Conservation (phyloP, 2,329 filamentous ascomycete genomes). For the Fonsecaea nubica region DNA sequence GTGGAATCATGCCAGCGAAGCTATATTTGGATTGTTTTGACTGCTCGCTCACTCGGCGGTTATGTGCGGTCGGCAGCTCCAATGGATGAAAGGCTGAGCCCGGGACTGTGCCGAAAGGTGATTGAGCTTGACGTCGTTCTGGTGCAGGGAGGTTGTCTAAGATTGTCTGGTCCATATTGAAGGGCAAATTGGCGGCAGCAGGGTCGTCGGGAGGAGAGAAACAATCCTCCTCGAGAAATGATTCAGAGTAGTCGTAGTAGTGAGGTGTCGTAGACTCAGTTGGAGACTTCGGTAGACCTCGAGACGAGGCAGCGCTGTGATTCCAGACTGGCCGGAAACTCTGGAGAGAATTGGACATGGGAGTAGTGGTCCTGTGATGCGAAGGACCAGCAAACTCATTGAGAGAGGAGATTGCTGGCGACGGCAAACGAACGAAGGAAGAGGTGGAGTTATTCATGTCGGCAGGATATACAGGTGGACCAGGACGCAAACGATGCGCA, state of each 20-base stretch:
- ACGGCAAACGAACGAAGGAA: slow-evolving; percentile 36
- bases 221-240: slow-evolving; percentile 37
- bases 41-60: slow-evolving; percentile 35
- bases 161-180: slow-evolving; percentile 34
- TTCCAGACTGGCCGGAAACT: slow-evolving; percentile 28
- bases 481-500: slow-evolving; percentile 19
- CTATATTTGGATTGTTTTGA: slow-evolving; percentile 35
- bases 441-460: slow-evolving; percentile 36
- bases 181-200: slow-evolving; percentile 15
- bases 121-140: slow-evolving; percentile 36
- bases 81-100: slow-evolving; percentile 37
- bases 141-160: slow-evolving; percentile 22
- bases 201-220: slow-evolving; percentile 24
- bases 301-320: slow-evolving; percentile 27
- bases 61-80: slow-evolving; percentile 38
- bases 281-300: slow-evolving; percentile 33
- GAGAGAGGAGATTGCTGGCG: slow-evolving; percentile 31
- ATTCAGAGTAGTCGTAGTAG: slow-evolving; percentile 42
- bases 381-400: slow-evolving; percentile 10
- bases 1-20: slow-evolving; percentile 31
- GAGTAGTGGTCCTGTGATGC: slow-evolving; percentile 30
- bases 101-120: slow-evolving; percentile 39
- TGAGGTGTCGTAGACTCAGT: slow-evolving; percentile 38
- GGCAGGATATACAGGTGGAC: slow-evolving; percentile 29
- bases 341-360: slow-evolving; percentile 34